These are phyloP conservation scores for Cercophora sp. DNA, from an alignment of 495 filamentous ascomycete genomes.

Conservation along the genomic window DNA sequence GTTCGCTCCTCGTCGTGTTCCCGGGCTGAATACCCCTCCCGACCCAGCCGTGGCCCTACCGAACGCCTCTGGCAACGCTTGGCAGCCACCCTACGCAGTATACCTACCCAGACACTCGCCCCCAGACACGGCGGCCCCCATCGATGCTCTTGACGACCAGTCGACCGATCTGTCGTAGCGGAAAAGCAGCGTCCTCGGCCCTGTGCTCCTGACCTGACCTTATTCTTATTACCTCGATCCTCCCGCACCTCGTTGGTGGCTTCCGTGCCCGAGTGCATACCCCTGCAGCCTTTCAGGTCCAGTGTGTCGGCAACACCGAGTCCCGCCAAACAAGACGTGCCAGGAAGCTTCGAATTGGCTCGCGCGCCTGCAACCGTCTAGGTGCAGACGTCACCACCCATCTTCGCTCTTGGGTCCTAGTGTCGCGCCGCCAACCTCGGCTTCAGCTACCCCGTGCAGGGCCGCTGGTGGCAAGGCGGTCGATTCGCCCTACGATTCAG, in stretches of 20 bases:
- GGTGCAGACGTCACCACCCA: background rate
- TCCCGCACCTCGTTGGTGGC: constrained; percentile 1
- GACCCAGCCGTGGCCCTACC: background rate
- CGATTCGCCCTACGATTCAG: constrained; percentile 12
- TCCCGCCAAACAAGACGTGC: background rate
- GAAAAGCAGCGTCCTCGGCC: too few species aligned
- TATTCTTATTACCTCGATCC: background rate
- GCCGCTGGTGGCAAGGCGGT: constrained; percentile 12
- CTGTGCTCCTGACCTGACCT: background rate
- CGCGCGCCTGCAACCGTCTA: too few species aligned
- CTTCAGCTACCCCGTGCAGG: constrained; percentile 1
- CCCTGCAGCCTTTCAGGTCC: background rate
- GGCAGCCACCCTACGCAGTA: constrained; percentile 1
- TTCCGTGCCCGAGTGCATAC: background rate
- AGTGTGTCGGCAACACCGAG: constrained; percentile 13
- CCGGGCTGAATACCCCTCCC: constrained; percentile 3
- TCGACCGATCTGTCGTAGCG: background rate
- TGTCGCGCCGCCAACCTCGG: too few species aligned
- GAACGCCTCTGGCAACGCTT: background rate
- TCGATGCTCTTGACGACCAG: background rate
- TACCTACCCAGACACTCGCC: background rate
- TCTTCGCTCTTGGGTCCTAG: too few species aligned
- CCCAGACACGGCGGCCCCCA: background rate
- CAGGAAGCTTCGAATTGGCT: too few species aligned
- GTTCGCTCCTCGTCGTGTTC: background rate